Evolutionary conservation across 1,139 yeast species (phyloP), one percentile per base, ranked within the genome.

Genomic region (Kodamaea anthophila): DNA sequence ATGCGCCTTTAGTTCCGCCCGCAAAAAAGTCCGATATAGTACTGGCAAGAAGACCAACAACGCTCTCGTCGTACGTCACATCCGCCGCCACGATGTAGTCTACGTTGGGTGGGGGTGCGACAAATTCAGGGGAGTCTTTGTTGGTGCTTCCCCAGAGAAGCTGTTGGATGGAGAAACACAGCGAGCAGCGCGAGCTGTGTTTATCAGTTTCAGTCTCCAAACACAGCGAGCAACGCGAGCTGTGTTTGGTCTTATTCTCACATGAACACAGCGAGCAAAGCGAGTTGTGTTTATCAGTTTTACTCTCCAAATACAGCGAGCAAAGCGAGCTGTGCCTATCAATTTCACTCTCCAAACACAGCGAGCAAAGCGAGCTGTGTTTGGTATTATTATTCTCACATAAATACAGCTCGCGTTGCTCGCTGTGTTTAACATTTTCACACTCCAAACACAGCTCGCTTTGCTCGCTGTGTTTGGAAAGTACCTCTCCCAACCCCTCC

Each of bases 61-160:
- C 62, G 3, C 70, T 58, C 2, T 73, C 53, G 47, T 88, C 96
- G 53, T 84, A 88, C 0, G 96, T 85, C 16, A 87, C 84, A 51
- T 86, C 96, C 0, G 95, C 91, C 0, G 88, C 96, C 3, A 86
- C 50, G 0, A 83, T 52, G 2, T 74, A 52, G 42, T 77, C 75
- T 9, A 60, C 50, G 4, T 42, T 41, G 0, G 50, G 49, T 5
- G 46, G 38, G 11, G 54, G 55, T 10, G 29, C 24, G 5, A 21
- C 24, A 15, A 18, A 30, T 8, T 29, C 35, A 29, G 18, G 23
- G 13, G 18, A 9, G 8, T 9, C 5, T 5, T 34, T 27, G 12
- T 45, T 41, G 13, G 49, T 50, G 3, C 49, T 43, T 68, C 94
- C 87, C 77, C 82, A 72, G n/a, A 81, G 46, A 26, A 69, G 53